phyloP scores from a whole-genome alignment of 2,329 filamentous ascomycete genomes.

The Hymenoscyphus salicellus region DNA sequence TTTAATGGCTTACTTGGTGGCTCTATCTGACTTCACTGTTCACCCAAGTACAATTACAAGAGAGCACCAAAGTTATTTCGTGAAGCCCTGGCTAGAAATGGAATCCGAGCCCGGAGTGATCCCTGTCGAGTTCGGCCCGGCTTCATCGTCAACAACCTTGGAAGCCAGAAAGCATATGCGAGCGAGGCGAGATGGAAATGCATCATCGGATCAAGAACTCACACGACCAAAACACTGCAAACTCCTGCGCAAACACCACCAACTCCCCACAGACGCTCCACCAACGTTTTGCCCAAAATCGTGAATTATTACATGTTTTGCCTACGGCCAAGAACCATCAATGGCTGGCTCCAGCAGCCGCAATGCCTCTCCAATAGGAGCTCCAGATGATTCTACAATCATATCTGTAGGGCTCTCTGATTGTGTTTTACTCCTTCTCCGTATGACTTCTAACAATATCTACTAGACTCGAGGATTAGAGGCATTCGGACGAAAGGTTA shows the following conservation, averaged over 20 bases:
- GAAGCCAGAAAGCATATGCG: neutral
- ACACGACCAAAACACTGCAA: slow-evolving; percentile 17
- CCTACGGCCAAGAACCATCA: slow-evolving; percentile 22
- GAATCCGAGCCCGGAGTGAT: neutral
- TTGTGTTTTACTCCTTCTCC: neutral
- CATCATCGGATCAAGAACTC: slow-evolving; percentile 7
- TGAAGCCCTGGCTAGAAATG: neutral
- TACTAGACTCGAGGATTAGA: slow-evolving; percentile 79
- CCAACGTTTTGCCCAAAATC: slow-evolving; percentile 2
- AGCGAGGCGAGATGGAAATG: neutral
- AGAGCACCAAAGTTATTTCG: neutral
- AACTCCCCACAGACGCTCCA: slow-evolving; percentile 5
- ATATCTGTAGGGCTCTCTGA: slow-evolving; percentile 33
- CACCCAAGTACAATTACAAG: too few species aligned
- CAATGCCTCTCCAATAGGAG: slow-evolving; percentile 35
- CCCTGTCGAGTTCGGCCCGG: neutral
- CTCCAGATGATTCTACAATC: slow-evolving; percentile 30
- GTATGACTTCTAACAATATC: slow-evolving; percentile 10
- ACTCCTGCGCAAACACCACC: neutral
- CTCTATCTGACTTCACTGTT: neutral
- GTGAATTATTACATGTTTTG: slow-evolving; percentile 28
- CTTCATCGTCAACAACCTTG: neutral
- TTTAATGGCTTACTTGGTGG: neutral
- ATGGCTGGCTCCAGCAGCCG: slow-evolving; percentile 37
- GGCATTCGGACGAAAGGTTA: slow-evolving; percentile 91